Base-by-base conservation (phyloP, 202 grass and related monocot genomes). In the Dendrocalamus latiflorus region DNA sequence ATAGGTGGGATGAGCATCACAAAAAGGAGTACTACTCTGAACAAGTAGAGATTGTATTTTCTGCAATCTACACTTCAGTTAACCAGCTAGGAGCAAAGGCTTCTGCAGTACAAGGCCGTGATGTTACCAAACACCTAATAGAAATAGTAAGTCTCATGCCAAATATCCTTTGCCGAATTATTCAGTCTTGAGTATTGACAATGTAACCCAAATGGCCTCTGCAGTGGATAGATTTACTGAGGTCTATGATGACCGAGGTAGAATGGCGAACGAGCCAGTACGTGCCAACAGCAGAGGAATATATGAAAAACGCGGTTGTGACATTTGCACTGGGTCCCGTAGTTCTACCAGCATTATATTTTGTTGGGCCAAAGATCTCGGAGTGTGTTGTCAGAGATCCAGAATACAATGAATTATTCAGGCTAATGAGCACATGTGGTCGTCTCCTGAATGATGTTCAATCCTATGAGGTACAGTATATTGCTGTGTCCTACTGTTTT, bases 41-140 rank as follows among this genome's bases (percentile, higher is more conserved):
- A 18, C 82, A 94, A 61, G 95, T 94, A 1, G 73, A 88, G 65
- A 91, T 93, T 8, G 82, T 98, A 21, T 94, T 91, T 89, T 88
- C 73, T 54, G 88, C 90, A 57, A 65, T 93, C 21, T 81, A 81
- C 49, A 72, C 49, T 61, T 85, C 88, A 11, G 83, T 84, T 2
- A 93, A 88, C 61, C 68, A 98, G 38, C 42, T 94, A 17, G 86
- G 88, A 82, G 72, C 68, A 50, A 86, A 73, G 79, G 90, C 90
- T 68, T 91, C 83, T 25, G 53, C 16, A 26, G n/a, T 77, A 13
- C 90, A 98, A 68, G 78, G 66, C 17, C 82, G 87, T n/a, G 86
- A 76, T 10, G 81, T 93, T 45, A 88, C 90, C 3, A 42, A 81
- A 18, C 88, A 65, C 43, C 47, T 79, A 47, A 25, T 65, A 55